These are phyloP conservation scores for Cladosporium austrohemisphaericum DNA, from an alignment of 2,329 filamentous ascomycete species.

Conservation along the genomic window DNA sequence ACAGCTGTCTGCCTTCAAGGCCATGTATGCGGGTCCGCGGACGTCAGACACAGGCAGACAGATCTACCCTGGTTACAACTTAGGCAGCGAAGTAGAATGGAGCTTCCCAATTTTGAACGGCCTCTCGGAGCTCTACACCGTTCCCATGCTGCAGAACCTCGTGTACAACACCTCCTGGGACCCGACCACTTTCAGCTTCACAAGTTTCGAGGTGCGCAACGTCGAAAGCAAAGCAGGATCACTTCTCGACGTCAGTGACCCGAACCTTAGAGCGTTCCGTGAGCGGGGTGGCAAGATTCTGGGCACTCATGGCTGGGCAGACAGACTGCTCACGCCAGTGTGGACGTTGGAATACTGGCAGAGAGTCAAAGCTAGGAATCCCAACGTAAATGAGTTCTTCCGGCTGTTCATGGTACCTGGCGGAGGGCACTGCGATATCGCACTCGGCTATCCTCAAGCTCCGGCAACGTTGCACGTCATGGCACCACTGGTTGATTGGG, in stretches of 20 bases:
- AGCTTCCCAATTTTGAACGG: background rate
- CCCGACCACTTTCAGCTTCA: slow-evolving; percentile 14
- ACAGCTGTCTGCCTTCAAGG: too few species aligned
- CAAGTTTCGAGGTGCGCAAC: slow-evolving; percentile 14
- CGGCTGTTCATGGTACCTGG: slow-evolving; percentile 39
- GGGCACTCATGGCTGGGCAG: background rate
- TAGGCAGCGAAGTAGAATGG: background rate
- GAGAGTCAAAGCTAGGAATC: background rate
- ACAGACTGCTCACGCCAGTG: background rate
- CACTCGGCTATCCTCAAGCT: slow-evolving; percentile 9
- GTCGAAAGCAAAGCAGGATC: slow-evolving; percentile 17
- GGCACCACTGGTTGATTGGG: slow-evolving; percentile 34
- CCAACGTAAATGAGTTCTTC: slow-evolving; percentile 32
- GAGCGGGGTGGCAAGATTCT: background rate
- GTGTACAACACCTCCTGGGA: slow-evolving; percentile 8
- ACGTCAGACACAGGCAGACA: too few species aligned
- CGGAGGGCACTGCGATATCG: slow-evolving; percentile 39
- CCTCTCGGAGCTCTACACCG: background rate
- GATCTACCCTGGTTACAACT: too few species aligned
- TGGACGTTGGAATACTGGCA: background rate
- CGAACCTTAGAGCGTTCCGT: slow-evolving; percentile 17
- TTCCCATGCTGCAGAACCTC: background rate
- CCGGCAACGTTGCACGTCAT: slow-evolving; percentile 33
- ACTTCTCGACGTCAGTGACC: slow-evolving; percentile 16
- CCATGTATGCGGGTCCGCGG: too few species aligned